Evolutionary conservation across 129 eudicot species (phyloP), one percentile per base, ranked within the genome.

Genomic region (Smallanthus sonchifolius): DNA sequence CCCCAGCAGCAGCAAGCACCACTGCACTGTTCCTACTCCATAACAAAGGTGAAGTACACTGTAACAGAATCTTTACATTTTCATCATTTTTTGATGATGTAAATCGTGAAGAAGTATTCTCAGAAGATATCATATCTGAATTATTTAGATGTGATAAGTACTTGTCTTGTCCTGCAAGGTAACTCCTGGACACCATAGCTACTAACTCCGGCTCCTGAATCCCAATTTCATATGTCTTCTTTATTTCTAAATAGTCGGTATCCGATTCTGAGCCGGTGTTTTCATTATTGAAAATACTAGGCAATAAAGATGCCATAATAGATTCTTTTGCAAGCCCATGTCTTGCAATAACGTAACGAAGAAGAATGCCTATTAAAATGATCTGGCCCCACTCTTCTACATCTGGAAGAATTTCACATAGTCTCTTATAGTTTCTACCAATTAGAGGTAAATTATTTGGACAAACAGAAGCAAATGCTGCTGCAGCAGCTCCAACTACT

Each of bases 1-100:
- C 86, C 72, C 96, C 97, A 51, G 99, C 91, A 83, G 97, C 97
- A 75, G 94, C 99, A 79, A 94, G 87, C 71, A 91, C 92, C 49
- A 94, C 99, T 17, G 99, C 97, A 85, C 99, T 90, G 68, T 94
- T 94, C 49, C 88, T 85, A 83, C 97, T 94, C 99, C 99, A 94
- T 35, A 94, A 82, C 75, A 94, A 85, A 16, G 99, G 99, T 17
- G 85, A 85, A n/a, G 99, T 94, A 82, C 97, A 90, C 86, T 81
- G 96, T 79, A 94, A 80, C 75, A 94, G 86, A 69, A 94, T 79
- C 91, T 82, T 94, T 74, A 94, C 79, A 79, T 91, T 93, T 67
- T 91, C 91, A 38, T 85, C 82, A 70, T 75, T 83, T 78, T 83
- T 86, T 55, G 93, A 85, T 65, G 96, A 91, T 13, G 93, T 86